Conservation (phyloP, 345 rosid genomes). For the Eucalyptus coolabah region DNA sequence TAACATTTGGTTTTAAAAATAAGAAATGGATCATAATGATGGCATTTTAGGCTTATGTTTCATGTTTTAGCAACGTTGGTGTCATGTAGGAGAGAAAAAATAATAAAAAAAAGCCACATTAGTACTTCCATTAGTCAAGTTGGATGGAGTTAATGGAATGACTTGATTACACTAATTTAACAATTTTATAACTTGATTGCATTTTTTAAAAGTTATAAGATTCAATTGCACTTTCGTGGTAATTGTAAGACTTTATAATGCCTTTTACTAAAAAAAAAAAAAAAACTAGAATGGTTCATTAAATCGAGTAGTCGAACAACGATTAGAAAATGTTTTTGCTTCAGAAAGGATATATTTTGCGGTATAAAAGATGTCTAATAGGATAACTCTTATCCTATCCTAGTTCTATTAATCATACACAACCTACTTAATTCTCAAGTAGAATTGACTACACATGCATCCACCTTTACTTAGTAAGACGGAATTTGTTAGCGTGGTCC, state of each 20-base stretch:
- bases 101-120: not conserved
- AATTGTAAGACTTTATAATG: not conserved
- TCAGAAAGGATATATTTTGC: not conserved
- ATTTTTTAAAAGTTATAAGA: not conserved
- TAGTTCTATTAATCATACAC: not conserved
- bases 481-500: not conserved
- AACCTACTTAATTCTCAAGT: not conserved
- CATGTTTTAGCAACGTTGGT: not conserved
- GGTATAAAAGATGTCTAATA: not conserved
- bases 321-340: not conserved
- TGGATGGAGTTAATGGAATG: not conserved
- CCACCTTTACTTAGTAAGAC: not conserved
- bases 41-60: not conserved
- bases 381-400: not conserved
- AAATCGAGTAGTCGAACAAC: not conserved
- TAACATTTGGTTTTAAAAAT: not conserved
- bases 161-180: not conserved
- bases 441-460: not conserved
- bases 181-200: rapidly evolving
- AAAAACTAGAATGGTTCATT: not conserved
- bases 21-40: not conserved
- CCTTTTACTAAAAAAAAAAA: not conserved
- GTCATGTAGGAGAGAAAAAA: not conserved
- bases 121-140: not conserved
- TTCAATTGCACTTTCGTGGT: not conserved